Percentiles rank a stretch among this genome's conserved stretches.
Evolutionary conservation across 139 green algal species (phyloP).

Genomic region (Monoraphidium neglectum): DNA sequence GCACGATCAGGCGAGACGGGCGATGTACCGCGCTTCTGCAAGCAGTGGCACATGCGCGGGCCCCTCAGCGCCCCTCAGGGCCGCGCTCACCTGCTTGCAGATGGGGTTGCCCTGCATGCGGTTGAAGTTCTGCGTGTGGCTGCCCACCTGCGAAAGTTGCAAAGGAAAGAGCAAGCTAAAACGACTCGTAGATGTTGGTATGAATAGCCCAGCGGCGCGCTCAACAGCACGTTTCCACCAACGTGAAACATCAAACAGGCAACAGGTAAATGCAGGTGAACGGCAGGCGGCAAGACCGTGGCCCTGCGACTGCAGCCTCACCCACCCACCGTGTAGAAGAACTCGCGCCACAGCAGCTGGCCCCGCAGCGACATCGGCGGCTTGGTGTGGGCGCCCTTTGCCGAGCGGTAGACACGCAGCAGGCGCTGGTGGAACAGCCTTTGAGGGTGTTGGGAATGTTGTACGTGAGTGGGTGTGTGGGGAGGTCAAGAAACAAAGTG

Average conservation of each 20-base stretch:
- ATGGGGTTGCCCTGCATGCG: conserved; percentile 88
- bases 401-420: conserved; percentile 34
- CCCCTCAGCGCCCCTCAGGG: conserved; percentile 48
- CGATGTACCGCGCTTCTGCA: too few relatives aligned
- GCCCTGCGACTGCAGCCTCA: background rate
- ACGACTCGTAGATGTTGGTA: too few relatives aligned
- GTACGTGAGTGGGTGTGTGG: too few relatives aligned
- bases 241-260: background rate
- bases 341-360: conserved; percentile 88
- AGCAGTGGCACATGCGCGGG: too few relatives aligned
- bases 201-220: too few relatives aligned
- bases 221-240: too few relatives aligned
- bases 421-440: conserved; percentile 33
- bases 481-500: too few relatives aligned
- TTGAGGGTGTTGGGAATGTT: too few relatives aligned
- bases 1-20: too few relatives aligned
- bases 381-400: conserved; percentile 55
- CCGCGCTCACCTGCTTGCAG: conserved; percentile 85
- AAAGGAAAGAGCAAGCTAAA: too few relatives aligned
- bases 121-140: conserved; percentile 80
- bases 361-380: conserved; percentile 82
- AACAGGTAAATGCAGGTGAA: background rate
- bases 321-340: conserved; percentile 73
- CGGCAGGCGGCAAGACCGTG: background rate
- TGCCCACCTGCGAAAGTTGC: conserved; percentile 42